A percentile compares a stretch with the other conserved stretches of the same genome.
Conservation (phyloP, 1,284 basidiomycete species). For the Ustilago trichophora region DNA sequence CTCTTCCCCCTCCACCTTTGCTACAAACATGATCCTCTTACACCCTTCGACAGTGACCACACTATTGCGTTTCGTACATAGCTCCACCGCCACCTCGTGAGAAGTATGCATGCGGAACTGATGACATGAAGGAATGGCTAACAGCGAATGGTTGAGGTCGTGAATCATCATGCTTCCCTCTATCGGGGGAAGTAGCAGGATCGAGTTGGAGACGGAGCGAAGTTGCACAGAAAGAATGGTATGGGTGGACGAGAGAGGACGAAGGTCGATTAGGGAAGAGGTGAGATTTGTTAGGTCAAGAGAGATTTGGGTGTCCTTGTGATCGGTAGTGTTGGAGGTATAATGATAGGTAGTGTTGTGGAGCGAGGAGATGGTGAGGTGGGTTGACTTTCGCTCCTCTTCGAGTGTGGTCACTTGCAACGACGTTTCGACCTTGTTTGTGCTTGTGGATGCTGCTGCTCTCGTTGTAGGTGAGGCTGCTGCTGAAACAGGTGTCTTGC, state of each 20-base stretch:
- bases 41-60: slow-evolving; percentile 32
- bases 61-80: slow-evolving; percentile 25
- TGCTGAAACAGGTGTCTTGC: too few relatives aligned
- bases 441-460: neutral
- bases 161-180: slow-evolving; percentile 47
- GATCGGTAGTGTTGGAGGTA: neutral
- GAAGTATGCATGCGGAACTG: slow-evolving; percentile 47
- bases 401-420: too few relatives aligned
- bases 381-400: slow-evolving; percentile 6
- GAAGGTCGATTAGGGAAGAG: slow-evolving; percentile 24
- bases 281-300: slow-evolving; percentile 11
- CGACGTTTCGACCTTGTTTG: too few relatives aligned
- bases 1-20: neutral
- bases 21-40: slow-evolving; percentile 4
- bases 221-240: slow-evolving; percentile 30
- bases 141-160: neutral
- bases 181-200: slow-evolving; percentile 21
- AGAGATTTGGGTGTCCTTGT: slow-evolving; percentile 1
- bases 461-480: too few relatives aligned
- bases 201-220: slow-evolving; percentile 11
- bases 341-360: slow-evolving; percentile 2
- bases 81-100: neutral
- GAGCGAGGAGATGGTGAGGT: slow-evolving; percentile 6
- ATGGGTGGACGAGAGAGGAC: neutral
- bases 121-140: slow-evolving; percentile 22